phyloP scores from a whole-genome alignment of 768 basidiomycete genomes.

The Leccinum variicolor region DNA sequence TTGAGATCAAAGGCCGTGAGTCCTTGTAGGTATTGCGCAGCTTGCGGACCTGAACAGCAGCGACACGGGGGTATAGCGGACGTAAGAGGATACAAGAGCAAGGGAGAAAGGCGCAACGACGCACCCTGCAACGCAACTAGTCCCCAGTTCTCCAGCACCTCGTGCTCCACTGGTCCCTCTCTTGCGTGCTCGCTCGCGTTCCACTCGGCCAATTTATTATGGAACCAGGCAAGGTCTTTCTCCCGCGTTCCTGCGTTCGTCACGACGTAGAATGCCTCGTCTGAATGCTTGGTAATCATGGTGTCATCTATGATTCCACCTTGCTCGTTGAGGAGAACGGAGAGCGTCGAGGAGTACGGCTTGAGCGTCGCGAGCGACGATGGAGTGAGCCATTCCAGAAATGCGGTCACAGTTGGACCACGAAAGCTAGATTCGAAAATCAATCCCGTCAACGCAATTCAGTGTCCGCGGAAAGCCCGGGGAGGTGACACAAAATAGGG shows the following conservation, averaged over 20 bases:
- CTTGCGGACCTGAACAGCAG: slow-evolving; percentile 61
- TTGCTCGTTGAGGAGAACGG: slow-evolving; percentile 80
- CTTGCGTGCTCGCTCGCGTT: slow-evolving; percentile 52
- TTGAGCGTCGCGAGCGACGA: slow-evolving; percentile 68
- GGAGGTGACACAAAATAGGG: neutral
- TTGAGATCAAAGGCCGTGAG: slow-evolving; percentile 73
- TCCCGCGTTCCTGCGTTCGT: slow-evolving; percentile 91
- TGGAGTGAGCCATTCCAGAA: slow-evolving; percentile 89
- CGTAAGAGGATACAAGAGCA: neutral
- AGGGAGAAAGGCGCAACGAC: slow-evolving; percentile 11
- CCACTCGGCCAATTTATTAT: slow-evolving; percentile 68
- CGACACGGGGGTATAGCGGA: neutral
- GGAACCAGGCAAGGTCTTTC: slow-evolving; percentile 79
- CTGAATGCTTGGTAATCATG: slow-evolving; percentile 81
- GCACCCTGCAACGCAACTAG: slow-evolving; percentile 87
- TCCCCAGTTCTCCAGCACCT: slow-evolving; percentile 82
- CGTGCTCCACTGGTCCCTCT: slow-evolving; percentile 69
- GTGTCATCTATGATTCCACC: slow-evolving; percentile 98
- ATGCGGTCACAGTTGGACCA: slow-evolving; percentile 71
- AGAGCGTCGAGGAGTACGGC: slow-evolving; percentile 79
- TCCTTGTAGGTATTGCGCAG: slow-evolving; percentile 74
- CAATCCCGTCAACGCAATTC: neutral
- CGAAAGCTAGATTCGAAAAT: slow-evolving; percentile 61
- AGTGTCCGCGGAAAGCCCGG: neutral
- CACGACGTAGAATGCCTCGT: slow-evolving; percentile 86